Conservation (phyloP, 371 early-diverging fungal genomes). For the Furculomyces boomerangus region DNA sequence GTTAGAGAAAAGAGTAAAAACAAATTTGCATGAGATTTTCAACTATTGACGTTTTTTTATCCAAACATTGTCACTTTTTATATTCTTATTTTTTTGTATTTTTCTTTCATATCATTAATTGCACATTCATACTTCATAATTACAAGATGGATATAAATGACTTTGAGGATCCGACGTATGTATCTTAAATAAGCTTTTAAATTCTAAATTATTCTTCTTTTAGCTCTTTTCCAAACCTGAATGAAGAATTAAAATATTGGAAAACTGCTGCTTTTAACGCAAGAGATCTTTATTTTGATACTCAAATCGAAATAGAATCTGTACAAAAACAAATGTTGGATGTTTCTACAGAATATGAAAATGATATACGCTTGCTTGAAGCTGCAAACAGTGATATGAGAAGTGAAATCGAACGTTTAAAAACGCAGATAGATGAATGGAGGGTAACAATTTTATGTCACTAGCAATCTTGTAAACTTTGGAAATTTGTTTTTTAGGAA, state of each 20-base stretch:
- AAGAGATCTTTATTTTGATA: slow-evolving; percentile 9
- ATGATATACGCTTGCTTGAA: slow-evolving; percentile 21
- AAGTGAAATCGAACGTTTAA: slow-evolving; percentile 16
- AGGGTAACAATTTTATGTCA: slow-evolving; percentile 10
- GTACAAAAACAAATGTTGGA: slow-evolving; percentile 15
- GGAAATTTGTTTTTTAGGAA: slow-evolving; percentile 22
- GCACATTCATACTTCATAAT: too few relatives aligned
- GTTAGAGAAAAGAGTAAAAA: too few relatives aligned
- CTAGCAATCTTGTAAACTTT: not conserved
- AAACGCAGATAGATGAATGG: slow-evolving; percentile 45
- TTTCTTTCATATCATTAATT: too few relatives aligned
- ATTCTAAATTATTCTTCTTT: too few relatives aligned
- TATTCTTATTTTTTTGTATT: too few relatives aligned
- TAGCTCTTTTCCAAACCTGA: slow-evolving; percentile 17
- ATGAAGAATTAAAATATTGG: slow-evolving; percentile 24
- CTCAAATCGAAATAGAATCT: slow-evolving; percentile 15
- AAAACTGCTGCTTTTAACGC: slow-evolving; percentile 9
- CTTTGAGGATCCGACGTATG: too few relatives aligned
- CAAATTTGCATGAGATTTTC: too few relatives aligned
- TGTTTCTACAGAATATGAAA: slow-evolving; percentile 17
- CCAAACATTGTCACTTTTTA: too few relatives aligned
- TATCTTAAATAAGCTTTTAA: too few relatives aligned
- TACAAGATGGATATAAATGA: too few relatives aligned
- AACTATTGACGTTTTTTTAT: too few relatives aligned
- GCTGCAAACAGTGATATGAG: slow-evolving; percentile 12